phyloP scores from a whole-genome alignment of 2,329 filamentous ascomycete genomes.

The Penicillium rolfsii region DNA sequence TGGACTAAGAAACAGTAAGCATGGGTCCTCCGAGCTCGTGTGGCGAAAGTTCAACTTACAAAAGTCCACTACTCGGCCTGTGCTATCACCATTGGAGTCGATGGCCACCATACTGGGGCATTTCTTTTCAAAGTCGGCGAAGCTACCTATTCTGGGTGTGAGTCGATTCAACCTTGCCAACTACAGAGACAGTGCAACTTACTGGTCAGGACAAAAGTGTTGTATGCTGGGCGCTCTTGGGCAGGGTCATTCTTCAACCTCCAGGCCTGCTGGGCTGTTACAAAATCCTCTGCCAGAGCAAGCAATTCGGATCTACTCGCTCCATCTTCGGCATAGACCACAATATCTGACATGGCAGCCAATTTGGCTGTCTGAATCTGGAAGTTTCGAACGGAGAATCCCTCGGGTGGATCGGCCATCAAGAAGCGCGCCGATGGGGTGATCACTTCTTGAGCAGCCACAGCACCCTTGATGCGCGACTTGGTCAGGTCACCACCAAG shows the following conservation, averaged over 20 bases:
- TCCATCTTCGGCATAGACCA: constrained; percentile 81
- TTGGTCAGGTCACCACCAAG: constrained; percentile 76
- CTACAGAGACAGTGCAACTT: constrained; percentile 32
- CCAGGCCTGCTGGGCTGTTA: constrained; percentile 77
- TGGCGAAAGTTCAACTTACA: constrained; percentile 52
- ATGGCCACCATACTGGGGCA: constrained; percentile 74
- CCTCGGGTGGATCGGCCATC: constrained; percentile 82
- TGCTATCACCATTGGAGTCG: constrained; percentile 70
- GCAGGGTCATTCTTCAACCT: constrained; percentile 64
- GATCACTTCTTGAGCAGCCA: constrained; percentile 80
- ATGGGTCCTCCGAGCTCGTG: no score
- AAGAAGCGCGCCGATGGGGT: constrained; percentile 67
- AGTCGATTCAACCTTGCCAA: neutral
- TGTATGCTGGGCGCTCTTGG: constrained; percentile 67
- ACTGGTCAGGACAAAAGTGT: constrained; percentile 78
- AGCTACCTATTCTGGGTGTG: constrained; percentile 58
- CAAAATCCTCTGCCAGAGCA: constrained; percentile 66
- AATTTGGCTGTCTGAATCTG: constrained; percentile 92
- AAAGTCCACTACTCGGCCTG: constrained; percentile 82
- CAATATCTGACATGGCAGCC: constrained; percentile 84
- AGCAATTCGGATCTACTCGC: constrained; percentile 65
- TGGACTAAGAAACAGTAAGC: constrained; percentile 55
- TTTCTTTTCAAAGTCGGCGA: constrained; percentile 70
- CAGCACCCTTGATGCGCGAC: constrained; percentile 82
- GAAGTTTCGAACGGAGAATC: constrained; percentile 95